A percentile compares a stretch with the other conserved stretches of the same genome.
Conservation (phyloP, 2,329 filamentous ascomycete genomes). For the Fusarium sp. region DNA sequence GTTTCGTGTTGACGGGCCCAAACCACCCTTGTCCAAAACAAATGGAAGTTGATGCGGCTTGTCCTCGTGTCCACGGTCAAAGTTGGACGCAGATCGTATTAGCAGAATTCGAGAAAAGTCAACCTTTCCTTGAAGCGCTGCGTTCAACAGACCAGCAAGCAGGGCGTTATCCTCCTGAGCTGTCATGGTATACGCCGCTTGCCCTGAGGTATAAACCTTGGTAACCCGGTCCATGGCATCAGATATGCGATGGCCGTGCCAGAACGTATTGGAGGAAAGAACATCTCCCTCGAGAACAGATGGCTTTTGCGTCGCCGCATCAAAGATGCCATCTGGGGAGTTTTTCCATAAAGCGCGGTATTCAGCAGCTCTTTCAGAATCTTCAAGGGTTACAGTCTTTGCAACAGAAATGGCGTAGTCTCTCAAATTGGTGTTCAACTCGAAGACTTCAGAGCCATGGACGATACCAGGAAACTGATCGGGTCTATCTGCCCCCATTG, state of each 20-base stretch:
- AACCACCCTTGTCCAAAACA: slow-evolving; percentile 39
- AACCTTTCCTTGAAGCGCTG: slow-evolving; percentile 24
- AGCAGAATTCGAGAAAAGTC: slow-evolving; percentile 38
- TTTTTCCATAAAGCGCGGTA: slow-evolving; percentile 26
- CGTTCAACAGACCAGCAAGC: slow-evolving; percentile 30
- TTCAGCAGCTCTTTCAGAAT: slow-evolving; percentile 8
- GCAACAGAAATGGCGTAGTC: slow-evolving; percentile 28
- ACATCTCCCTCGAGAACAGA: slow-evolving; percentile 37
- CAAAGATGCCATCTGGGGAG: slow-evolving; percentile 1
- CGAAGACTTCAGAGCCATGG: slow-evolving; percentile 42
- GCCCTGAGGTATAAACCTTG: slow-evolving; percentile 28
- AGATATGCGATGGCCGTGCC: slow-evolving; percentile 37
- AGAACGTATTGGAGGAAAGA: slow-evolving; percentile 42
- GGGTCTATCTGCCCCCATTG: slow-evolving; percentile 29
- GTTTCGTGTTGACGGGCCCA: slow-evolving; percentile 36
- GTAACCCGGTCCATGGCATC: slow-evolving; percentile 40
- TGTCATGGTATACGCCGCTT: slow-evolving; percentile 40
- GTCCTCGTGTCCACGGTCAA: slow-evolving; percentile 37
- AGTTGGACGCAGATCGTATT: slow-evolving; percentile 41
- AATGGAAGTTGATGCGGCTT: slow-evolving; percentile 37
- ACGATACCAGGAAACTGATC: slow-evolving; percentile 31
- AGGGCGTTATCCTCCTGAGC: slow-evolving; percentile 42
- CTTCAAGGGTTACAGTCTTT: slow-evolving; percentile 9
- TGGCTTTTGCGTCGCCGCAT: slow-evolving; percentile 15
- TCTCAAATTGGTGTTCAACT: slow-evolving; percentile 29